Conservation (phyloP, 805 yeast genomes). For the Metschnikowia corniflorae region DNA sequence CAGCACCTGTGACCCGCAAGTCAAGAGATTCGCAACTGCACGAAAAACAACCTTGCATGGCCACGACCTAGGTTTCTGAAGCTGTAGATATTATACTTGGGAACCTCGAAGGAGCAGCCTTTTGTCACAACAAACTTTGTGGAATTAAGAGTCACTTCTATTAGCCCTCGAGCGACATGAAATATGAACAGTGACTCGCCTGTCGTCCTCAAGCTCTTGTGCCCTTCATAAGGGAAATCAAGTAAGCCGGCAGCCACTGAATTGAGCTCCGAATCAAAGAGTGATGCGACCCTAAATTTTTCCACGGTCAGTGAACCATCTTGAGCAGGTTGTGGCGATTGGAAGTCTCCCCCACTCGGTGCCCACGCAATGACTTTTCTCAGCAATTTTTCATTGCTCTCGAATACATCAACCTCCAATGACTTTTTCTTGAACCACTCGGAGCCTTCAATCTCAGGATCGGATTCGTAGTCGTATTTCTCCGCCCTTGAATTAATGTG, state of each 20-base stretch:
- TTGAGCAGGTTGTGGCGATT: conserved; percentile 27
- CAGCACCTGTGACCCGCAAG: too few species aligned
- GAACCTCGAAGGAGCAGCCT: conserved; percentile 81
- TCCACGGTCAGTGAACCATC: conserved; percentile 35
- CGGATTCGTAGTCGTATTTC: conserved; percentile 34
- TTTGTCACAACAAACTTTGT: conserved; percentile 55
- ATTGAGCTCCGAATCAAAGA: conserved; percentile 61
- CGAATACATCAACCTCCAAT: conserved; percentile 47
- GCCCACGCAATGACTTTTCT: conserved; percentile 62
- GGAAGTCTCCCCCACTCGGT: conserved; percentile 48
- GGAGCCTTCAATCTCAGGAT: conserved; percentile 43
- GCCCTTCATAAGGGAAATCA: conserved; percentile 58
- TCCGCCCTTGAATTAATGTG: neutral
- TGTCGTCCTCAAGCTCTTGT: conserved; percentile 57
- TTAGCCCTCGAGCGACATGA: conserved; percentile 65
- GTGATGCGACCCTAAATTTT: conserved; percentile 57
- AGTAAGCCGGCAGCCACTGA: conserved; percentile 72
- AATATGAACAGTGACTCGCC: conserved; percentile 70
- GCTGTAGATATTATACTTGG: conserved; percentile 70
- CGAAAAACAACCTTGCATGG: conserved; percentile 67
- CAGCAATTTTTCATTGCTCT: conserved; percentile 29
- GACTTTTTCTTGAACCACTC: conserved; percentile 49
- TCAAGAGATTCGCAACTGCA: too few species aligned
- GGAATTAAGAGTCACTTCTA: conserved; percentile 64
- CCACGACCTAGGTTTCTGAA: conserved; percentile 58